These are phyloP conservation scores for Aegilops sharonensis DNA, from an alignment of 176 grass and related monocot genomes.

Conservation along the genomic window DNA sequence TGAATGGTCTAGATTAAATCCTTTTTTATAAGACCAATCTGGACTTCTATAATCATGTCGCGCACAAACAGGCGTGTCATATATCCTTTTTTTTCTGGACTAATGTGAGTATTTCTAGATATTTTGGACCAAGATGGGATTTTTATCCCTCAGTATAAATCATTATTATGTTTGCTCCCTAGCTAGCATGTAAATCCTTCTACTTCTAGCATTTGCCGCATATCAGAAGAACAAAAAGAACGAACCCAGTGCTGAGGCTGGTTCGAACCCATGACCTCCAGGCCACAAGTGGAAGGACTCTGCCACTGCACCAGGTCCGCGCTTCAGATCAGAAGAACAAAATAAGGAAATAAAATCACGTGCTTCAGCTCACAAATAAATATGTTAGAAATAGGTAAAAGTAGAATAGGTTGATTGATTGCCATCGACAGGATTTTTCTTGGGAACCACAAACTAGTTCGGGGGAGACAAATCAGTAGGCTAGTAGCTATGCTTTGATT, in stretches of 20 bases:
- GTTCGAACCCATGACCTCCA: no score
- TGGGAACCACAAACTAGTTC: background rate
- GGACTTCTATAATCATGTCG: background rate
- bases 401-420: background rate
- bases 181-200: no score
- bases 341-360: background rate
- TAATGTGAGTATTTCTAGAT: background rate
- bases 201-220: no score
- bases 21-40: background rate
- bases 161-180: background rate
- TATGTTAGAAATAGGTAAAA: background rate
- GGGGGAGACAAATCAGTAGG: background rate
- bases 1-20: background rate
- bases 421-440: background rate
- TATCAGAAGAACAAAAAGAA: no score
- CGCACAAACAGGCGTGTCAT: background rate
- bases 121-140: background rate
- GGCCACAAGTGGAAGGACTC: no score
- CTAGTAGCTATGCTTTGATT: background rate
- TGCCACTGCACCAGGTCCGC: no score
- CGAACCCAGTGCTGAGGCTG: no score
- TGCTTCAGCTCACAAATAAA: background rate
- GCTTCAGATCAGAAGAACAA: background rate
- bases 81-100: background rate
- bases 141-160: background rate